Percentiles rank a stretch among this genome's conserved stretches.
Conservation (phyloP, 495 filamentous ascomycete species). For the Parathielavia appendiculata region DNA sequence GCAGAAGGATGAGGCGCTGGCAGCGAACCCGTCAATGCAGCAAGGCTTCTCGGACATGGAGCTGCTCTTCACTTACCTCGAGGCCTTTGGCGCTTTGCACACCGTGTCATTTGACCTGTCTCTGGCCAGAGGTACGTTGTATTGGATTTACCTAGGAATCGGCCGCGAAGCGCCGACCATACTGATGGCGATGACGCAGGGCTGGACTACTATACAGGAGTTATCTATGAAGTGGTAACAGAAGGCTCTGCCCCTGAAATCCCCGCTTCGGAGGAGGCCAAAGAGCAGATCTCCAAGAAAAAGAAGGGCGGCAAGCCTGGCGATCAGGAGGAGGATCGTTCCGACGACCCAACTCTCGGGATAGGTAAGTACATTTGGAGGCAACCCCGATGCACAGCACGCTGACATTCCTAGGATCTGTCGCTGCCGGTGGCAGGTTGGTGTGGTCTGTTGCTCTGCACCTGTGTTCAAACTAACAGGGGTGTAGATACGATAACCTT, state of each 20-base stretch:
- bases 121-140: constrained; percentile 56
- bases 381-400: not conserved
- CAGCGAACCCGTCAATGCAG: constrained; percentile 64
- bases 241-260: constrained; percentile 64
- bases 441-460: not conserved
- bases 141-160: too few species aligned
- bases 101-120: constrained; percentile 76
- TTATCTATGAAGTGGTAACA: constrained; percentile 79
- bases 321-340: constrained; percentile 71
- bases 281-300: constrained; percentile 46
- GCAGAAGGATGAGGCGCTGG: constrained; percentile 56
- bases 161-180: too few species aligned
- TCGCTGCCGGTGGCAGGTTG: constrained; percentile 76
- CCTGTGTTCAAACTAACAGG: constrained; percentile 59
- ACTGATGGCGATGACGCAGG: not conserved
- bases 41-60: constrained; percentile 77
- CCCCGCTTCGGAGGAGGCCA: constrained; percentile 34
- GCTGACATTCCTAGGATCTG: constrained; percentile 70
- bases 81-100: constrained; percentile 65
- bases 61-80: constrained; percentile 74
- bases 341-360: constrained; percentile 73
- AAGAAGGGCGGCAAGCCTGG: constrained; percentile 57
- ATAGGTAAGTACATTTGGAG: constrained; percentile 68
- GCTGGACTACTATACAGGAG: constrained; percentile 52
- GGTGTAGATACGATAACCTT: constrained; percentile 81